Percentiles rank a stretch among this genome's conserved stretches.
phyloP scores from a whole-genome alignment of 805 yeast genomes.

The Wickerhamiella dianesei region DNA sequence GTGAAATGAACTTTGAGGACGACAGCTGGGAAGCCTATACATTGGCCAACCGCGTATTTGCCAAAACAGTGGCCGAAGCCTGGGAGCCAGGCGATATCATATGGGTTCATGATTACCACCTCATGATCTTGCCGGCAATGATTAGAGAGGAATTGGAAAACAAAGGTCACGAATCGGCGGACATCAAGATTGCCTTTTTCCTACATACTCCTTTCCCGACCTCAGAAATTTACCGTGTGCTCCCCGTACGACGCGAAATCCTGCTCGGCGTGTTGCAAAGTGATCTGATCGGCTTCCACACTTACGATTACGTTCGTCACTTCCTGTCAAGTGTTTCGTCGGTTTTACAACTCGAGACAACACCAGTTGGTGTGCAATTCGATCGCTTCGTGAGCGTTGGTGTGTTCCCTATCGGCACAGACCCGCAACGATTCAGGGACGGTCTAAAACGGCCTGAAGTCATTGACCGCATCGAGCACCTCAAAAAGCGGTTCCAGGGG shows the following conservation, averaged over 20 bases:
- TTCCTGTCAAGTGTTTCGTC: slow-evolving; percentile 81
- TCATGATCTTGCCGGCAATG: slow-evolving; percentile 89
- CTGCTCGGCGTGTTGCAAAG: slow-evolving; percentile 84
- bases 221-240: slow-evolving; percentile 84
- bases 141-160: slow-evolving; percentile 45
- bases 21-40: slow-evolving; percentile 96
- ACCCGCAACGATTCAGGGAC: slow-evolving; percentile 75
- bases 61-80: slow-evolving; percentile 52
- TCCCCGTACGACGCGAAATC: slow-evolving; percentile 91
- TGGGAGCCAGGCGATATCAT: slow-evolving; percentile 74
- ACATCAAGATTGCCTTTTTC: slow-evolving; percentile 79
- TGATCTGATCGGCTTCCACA: slow-evolving; percentile 93
- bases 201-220: slow-evolving; percentile 97
- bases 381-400: slow-evolving; percentile 75
- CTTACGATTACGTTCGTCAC: slow-evolving; percentile 97
- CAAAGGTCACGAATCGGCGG: slow-evolving; percentile 26
- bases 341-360: slow-evolving; percentile 64
- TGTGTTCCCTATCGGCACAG: slow-evolving; percentile 98
- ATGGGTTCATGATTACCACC: slow-evolving; percentile 97
- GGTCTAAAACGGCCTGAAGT: slow-evolving; percentile 59
- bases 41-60: slow-evolving; percentile 78
- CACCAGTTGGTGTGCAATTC: slow-evolving; percentile 82
- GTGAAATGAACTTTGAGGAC: slow-evolving; percentile 97
- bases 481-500: slow-evolving; percentile 56
- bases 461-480: slow-evolving; percentile 45